These are phyloP conservation scores for Selaginella moellendorffii DNA, from an alignment of 75 land plant genomes.

Conservation along the genomic window DNA sequence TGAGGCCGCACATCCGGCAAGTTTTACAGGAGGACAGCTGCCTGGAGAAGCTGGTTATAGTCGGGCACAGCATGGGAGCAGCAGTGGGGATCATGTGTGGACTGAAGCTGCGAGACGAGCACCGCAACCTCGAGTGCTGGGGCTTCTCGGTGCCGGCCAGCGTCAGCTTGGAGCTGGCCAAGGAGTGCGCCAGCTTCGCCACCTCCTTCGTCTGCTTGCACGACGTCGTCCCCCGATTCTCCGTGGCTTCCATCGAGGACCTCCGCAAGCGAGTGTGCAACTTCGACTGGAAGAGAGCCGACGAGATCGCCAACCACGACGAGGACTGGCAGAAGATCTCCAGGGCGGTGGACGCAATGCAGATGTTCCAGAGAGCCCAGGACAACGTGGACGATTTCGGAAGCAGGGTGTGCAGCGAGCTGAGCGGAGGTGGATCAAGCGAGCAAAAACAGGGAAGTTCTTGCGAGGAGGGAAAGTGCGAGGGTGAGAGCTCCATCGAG, in stretches of 20 bases:
- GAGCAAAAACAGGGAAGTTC: conserved; percentile 1
- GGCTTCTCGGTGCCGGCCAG: conserved; percentile 21
- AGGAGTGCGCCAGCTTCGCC: conserved; percentile 12
- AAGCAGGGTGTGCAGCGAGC: background rate
- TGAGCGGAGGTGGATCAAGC: conserved; percentile 9
- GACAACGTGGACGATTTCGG: conserved; percentile 1
- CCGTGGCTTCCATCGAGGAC: conserved; percentile 14
- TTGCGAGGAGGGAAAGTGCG: background rate
- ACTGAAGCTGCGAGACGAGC: conserved; percentile 13
- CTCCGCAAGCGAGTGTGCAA: conserved; percentile 16
- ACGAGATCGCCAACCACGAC: conserved; percentile 13
- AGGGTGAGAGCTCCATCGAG: background rate
- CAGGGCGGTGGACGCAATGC: background rate
- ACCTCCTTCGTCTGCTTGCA: conserved; percentile 16
- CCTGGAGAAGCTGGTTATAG: conserved; percentile 16
- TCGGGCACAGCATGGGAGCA: conserved; percentile 28
- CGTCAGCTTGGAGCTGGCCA: conserved; percentile 19
- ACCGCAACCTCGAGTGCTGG: conserved; percentile 20
- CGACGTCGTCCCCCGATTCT: conserved; percentile 26
- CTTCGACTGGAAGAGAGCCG: conserved; percentile 22
- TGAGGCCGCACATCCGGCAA: conserved; percentile 14
- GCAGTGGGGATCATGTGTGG: conserved; percentile 26
- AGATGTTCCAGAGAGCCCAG: background rate
- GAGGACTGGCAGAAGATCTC: conserved; percentile 20
- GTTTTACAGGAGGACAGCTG: conserved; percentile 16